Conservation (phyloP, 768 basidiomycete species). For the Galerina marginata region DNA sequence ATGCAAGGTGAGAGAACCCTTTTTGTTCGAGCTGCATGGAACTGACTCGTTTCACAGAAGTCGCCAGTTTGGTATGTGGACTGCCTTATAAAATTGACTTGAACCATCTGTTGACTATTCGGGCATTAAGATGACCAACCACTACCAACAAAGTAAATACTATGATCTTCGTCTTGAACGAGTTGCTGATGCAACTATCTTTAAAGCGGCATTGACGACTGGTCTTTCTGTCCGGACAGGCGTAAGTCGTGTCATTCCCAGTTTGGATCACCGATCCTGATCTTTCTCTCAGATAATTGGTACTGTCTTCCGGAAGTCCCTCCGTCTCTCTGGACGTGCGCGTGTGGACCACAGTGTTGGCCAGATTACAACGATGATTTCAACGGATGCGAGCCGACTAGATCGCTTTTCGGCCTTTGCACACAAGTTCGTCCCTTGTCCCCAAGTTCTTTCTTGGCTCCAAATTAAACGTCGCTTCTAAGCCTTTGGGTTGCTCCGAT, state of each 20-base stretch:
- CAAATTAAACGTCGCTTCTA: slow-evolving; percentile 3
- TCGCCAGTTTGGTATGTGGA: slow-evolving; percentile 43
- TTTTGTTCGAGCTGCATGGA: neutral
- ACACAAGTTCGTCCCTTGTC: slow-evolving; percentile 40
- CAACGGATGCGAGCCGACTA: slow-evolving; percentile 63
- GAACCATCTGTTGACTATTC: neutral
- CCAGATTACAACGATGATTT: slow-evolving; percentile 73
- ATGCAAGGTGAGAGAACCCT: slow-evolving; percentile 57
- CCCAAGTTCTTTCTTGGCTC: neutral
- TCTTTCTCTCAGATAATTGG: slow-evolving; percentile 43
- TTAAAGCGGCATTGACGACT: slow-evolving; percentile 46
- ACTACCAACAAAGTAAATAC: slow-evolving; percentile 46
- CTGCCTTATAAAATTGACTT: neutral
- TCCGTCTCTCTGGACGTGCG: slow-evolving; percentile 67
- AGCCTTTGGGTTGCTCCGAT: slow-evolving; percentile 68
- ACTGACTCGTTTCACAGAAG: slow-evolving; percentile 32
- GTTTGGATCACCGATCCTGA: neutral
- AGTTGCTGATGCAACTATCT: neutral
- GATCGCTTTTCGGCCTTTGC: slow-evolving; percentile 53
- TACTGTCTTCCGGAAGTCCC: slow-evolving; percentile 66
- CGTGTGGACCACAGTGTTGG: slow-evolving; percentile 65
- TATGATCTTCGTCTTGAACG: neutral
- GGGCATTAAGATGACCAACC: slow-evolving; percentile 44
- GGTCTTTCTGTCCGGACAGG: slow-evolving; percentile 55
- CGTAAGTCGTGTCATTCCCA: slow-evolving; percentile 29